Evolutionary conservation across 352 stramenopile genomes (phyloP), one percentile per base, ranked within the genome.

Genomic region (Phytopythium vexans): DNA sequence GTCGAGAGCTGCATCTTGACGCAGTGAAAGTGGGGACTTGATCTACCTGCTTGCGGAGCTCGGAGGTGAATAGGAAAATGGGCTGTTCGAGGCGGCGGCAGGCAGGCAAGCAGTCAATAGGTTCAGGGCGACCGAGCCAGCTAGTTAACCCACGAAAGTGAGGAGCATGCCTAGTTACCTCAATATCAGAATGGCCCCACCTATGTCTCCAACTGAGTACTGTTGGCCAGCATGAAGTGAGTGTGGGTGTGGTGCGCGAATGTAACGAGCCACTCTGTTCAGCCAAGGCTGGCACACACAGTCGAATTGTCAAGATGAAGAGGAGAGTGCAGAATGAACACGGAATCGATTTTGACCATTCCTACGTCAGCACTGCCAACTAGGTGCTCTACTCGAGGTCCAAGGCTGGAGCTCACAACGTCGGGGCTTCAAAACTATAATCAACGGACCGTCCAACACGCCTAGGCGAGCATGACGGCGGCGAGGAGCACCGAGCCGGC

Each of bases 381-480:
- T 43, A 43, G 39, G 6, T 1, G 39, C 39, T 43, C 7, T 8
- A 43, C 12, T 27, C 21, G 2, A 27, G 21, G 1, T 27, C 21
- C 21, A 2, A 27, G 21, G 21, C 21, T 27, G 21, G 21, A 15
- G 39, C 8, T 43, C 39, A 1, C 7, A 15, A 43, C 39, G 5
- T n/a, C 12, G 37, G 39, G 12, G 39, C 12, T 7, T 4, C 9
- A 31, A 11, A 50, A 52, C 34, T 42, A 52, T 38, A 52, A 46
- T 34, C 41, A 46, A 34, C 31, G 21, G 15, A 35, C 6, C 6
- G 21, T 7, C 16, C 14, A 12, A 6, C 0, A 37, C n/a, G 34
- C 42, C 53, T 59, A 59, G 8, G 47, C 39, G 44, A 53, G 40
- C 35, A 51, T 49, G 27, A 45, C 53, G 53, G 44, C 53, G n/a